Evolutionary conservation across 1,284 basidiomycete species (phyloP).

Genomic region (Gymnopus androsaceus): DNA sequence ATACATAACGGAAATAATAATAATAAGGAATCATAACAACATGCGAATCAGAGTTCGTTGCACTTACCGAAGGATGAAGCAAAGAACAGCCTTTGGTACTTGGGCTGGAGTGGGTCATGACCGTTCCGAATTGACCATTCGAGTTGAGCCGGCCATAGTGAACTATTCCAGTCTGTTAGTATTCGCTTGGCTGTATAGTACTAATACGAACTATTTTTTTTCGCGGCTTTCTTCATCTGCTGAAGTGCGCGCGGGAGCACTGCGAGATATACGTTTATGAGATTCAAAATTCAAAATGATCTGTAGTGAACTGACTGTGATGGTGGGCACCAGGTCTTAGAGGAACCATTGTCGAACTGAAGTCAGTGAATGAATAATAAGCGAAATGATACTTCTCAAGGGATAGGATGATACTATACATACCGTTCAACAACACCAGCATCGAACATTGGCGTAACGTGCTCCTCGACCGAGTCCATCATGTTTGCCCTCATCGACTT

Average conservation of each 20-base stretch:
- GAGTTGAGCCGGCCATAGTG: conserved; percentile 56
- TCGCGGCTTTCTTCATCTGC: neutral
- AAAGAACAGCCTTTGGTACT: conserved; percentile 49
- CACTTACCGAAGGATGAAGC: conserved; percentile 58
- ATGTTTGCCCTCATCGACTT: conserved; percentile 46
- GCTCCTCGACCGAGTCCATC: conserved; percentile 38
- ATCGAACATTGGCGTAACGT: conserved; percentile 51
- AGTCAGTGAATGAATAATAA: too few relatives aligned
- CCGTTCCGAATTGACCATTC: conserved; percentile 55
- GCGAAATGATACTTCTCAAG: too few relatives aligned
- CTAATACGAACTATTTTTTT: neutral
- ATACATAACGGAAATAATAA: neutral
- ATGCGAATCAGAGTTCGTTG: neutral
- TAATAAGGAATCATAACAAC: neutral
- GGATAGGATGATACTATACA: too few relatives aligned
- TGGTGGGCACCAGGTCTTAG: conserved; percentile 48
- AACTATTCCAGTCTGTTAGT: conserved; percentile 32
- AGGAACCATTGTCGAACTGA: conserved; percentile 54
- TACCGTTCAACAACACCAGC: conserved; percentile 53
- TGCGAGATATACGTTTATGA: neutral
- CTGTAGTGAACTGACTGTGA: conserved; percentile 35
- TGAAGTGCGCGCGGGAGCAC: too few relatives aligned
- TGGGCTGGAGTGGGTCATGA: conserved; percentile 55
- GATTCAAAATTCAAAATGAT: neutral
- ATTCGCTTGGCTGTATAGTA: conserved; percentile 33